Evolutionary conservation across 805 yeast genomes (phyloP), one percentile per base, ranked within the genome.

Genomic region (Wickerhamiella azyma): DNA sequence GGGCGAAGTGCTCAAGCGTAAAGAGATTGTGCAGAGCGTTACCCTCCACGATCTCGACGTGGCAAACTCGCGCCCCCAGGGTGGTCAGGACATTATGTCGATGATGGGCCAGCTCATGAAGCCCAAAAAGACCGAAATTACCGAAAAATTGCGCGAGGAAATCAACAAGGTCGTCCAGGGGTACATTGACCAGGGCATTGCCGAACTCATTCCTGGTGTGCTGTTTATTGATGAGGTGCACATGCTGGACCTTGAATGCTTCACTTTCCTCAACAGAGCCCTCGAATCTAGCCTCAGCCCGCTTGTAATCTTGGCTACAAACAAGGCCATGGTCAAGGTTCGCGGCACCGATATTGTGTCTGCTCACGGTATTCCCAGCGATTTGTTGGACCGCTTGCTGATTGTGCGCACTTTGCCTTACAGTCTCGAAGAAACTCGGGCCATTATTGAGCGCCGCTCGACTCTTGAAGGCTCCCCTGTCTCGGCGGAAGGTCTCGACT

Each of bases 1-100:
- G 68, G 98, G 98, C 45, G 99, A 92, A 65, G 94, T 92, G 39
- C 98, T 92, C 69, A 88, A 89, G 63, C 86, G 92, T 72, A 92
- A 92, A 64, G 97, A 92, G 66, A 86, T 89, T 56, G 94, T 92
- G 17, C 99, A 92, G 68, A 96, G 92, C 55, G 96, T 92, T 39
- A 85, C 97, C 2, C 72, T 92, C 56, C 96, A 92, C 63, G 99
- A 92, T 63, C 72, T 92, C 61, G 99, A 92, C 64, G 82, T 85
- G 48, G 96, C 97, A 41, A 92, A 92, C 61, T 88, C 97, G 2
- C 76, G 92, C 58, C 98, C 97, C 18, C 81, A 77, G 60, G 98
- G 97, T 52, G 98, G 98, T 41, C 98, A 92, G 66, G 96, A 85
- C 59, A 92, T 85, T 42, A 74, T 85, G 59, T 83, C 94, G 5